Base-by-base conservation (phyloP, 1,139 yeast species). In the Suhomyces atakaporum region DNA sequence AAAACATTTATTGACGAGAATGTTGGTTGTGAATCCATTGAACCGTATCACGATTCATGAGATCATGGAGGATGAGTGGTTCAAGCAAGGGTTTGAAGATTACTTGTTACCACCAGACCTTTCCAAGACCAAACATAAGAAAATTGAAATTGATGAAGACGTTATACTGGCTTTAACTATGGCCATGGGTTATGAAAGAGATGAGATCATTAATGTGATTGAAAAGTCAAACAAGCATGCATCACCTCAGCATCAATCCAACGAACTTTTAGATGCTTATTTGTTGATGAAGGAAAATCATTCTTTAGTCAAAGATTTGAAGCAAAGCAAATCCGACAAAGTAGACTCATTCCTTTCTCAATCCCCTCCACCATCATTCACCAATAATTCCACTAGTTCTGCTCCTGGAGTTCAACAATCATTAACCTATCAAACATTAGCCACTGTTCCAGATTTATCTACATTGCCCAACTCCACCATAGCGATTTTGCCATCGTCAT, bases 11-110 rank as follows among this genome's bases (percentile, higher is more conserved):
- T 76, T 92, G 47, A 87, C 95, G 25, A 78, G 88, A 55, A 94
- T 92, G 98, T 75, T 92, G 49, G 96, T 92, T 43, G 99, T 94
- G 21, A 90, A 92, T 58, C 98, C 99, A 21, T 73, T 92, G 58
- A 88, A 90, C 60, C 81, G 99, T 68, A 92, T 94, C 43, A 90
- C 97, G 12, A 89, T 92, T 36, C 90, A 84, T 53, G 97, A 88
- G 56, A 87, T 92, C 35, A 84, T 90, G 84, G 88, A 90, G 54
- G 97, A 92, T 58, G 92, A 87, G 46, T 92, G 99, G 99, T 92
- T 92, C 65, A 83, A 81, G 50, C 81, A 80, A 9, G 89, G 80
- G 39, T 75, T 94, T 46, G 89, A 92, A 29, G 90, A 84, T 15
- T 88, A 90, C 56, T 73, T 92, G 47, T 68, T 84, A 43, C 94